Evolutionary conservation across 768 basidiomycete genomes (phyloP).

Genomic region (Leccinum disarticulatum): DNA sequence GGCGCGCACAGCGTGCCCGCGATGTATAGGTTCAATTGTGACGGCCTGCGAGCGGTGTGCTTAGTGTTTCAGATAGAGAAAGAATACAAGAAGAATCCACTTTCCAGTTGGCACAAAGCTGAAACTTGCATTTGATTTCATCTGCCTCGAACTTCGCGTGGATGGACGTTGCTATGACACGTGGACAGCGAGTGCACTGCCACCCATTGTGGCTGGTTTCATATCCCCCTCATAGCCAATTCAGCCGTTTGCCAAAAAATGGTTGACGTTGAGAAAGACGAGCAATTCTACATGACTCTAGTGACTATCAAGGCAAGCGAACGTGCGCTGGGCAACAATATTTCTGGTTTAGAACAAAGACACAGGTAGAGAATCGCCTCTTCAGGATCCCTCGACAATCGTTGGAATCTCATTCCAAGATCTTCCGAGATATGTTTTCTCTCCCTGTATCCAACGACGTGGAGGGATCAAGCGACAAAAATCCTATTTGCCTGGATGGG

Average conservation of each 20-base stretch:
- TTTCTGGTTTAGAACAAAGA: background rate
- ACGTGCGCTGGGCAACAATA: background rate
- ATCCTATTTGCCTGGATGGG: slow-evolving; percentile 25
- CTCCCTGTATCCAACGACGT: slow-evolving; percentile 12
- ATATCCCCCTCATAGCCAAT: background rate
- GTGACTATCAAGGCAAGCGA: slow-evolving; percentile 15
- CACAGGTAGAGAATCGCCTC: slow-evolving; percentile 27
- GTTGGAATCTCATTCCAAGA: slow-evolving; percentile 24
- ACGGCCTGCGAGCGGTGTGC: background rate
- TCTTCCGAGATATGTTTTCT: slow-evolving; percentile 29
- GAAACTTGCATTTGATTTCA: slow-evolving; percentile 17
- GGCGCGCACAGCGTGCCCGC: slow-evolving; percentile 9
- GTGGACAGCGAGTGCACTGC: slow-evolving; percentile 20
- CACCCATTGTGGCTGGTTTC: slow-evolving; percentile 2
- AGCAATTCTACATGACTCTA: slow-evolving; percentile 18
- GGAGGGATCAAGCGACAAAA: slow-evolving; percentile 22
- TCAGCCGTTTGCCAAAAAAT: background rate
- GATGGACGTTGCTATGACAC: slow-evolving; percentile 9
- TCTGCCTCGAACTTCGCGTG: background rate
- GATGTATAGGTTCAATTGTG: slow-evolving; percentile 6
- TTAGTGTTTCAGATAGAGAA: background rate
- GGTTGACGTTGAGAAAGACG: slow-evolving; percentile 3
- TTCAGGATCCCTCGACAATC: slow-evolving; percentile 28
- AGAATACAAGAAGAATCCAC: background rate
- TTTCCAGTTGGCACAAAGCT: background rate